These are phyloP conservation scores for Xylariomycetidae sp. DNA, from an alignment of 2,329 filamentous ascomycete species.

Conservation along the genomic window DNA sequence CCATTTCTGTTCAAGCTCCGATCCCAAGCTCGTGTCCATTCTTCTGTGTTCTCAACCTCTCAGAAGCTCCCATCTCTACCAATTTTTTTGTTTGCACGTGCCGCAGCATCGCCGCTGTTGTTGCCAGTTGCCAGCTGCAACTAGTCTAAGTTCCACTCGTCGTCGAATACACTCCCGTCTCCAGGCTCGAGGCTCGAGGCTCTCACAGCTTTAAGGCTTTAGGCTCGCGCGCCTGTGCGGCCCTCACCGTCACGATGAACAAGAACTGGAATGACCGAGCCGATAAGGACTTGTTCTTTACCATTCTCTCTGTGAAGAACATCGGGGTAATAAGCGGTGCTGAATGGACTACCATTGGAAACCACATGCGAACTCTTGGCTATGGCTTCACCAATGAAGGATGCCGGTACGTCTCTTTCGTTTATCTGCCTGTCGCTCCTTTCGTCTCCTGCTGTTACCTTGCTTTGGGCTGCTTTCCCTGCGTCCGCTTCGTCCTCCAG, in stretches of 20 bases:
- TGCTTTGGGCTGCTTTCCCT: neutral
- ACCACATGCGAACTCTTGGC: conserved; percentile 52
- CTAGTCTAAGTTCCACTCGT: no score
- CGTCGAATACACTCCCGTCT: no score
- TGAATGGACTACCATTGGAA: conserved; percentile 58
- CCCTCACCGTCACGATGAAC: no score
- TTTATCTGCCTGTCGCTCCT: conserved; percentile 2
- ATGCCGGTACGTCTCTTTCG: conserved; percentile 45
- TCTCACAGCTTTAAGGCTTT: no score
- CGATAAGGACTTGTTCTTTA: conserved; percentile 58
- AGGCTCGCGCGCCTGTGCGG: no score
- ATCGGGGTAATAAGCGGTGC: conserved; percentile 56
- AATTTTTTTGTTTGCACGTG: conserved; percentile 23
- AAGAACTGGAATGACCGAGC: conserved; percentile 58
- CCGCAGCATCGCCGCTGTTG: no score
- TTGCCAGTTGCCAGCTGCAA: no score
- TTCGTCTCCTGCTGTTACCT: conserved; percentile 1
- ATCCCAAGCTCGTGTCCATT: conserved; percentile 1
- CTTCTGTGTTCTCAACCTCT: conserved; percentile 23
- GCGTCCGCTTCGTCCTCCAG: neutral
- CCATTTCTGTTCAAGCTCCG: neutral
- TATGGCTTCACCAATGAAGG: conserved; percentile 61
- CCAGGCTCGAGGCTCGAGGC: no score
- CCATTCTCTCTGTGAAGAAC: conserved; percentile 56
- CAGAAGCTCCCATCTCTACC: conserved; percentile 23